Evolutionary conservation across 495 filamentous ascomycete genomes (phyloP), one percentile per base, ranked within the genome.

Genomic region (Hyaloscypha bicolor): DNA sequence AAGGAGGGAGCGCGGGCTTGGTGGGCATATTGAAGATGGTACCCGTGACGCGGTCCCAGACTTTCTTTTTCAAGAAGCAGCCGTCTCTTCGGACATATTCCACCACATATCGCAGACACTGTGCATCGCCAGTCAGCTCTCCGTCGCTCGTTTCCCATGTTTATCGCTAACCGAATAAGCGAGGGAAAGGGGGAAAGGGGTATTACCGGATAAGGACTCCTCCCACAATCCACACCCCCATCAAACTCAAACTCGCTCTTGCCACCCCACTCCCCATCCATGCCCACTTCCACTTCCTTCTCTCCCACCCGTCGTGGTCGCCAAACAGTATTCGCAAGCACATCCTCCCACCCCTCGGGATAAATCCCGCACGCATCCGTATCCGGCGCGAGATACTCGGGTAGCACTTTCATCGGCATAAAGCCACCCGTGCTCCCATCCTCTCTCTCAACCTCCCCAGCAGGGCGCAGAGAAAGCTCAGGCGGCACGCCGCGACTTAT

Each of bases 1-100:
- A 32, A 4, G 45, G 22, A 6, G 30, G 29, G 4, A 56, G 35
- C 5, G 55, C 56, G 6, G 71, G 67, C 48, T 22, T 8, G 19
- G 42, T 73, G 2, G 71, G 71, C 68, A 73, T 71, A 25, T 73
- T 73, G 61, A 73, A 71, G 19, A 73, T 60, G 5, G 71, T 73
- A 0, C 68, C 63, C 2, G 66, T 71, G 8, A 73, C 71, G 3
- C 56, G 37, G 58, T 73, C 71, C 71, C 71, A 73, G 9, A 55
- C 25, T 30, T 69, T 69, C 31, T 69, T 64, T 35, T 71, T 73
- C 1, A n/a, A 59, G 30, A 63, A 65, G 6, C 12, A 9, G 30
- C 42, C 39, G 16, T 73, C 42, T 14, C 42, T 48, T 48, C 42
- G 9, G 4, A 48, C 42, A 19, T 48, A 48, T 12, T 19, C 42